Evolutionary conservation across 2,329 filamentous ascomycete species (phyloP).

Genomic region (Aspergillus luchuensis): DNA sequence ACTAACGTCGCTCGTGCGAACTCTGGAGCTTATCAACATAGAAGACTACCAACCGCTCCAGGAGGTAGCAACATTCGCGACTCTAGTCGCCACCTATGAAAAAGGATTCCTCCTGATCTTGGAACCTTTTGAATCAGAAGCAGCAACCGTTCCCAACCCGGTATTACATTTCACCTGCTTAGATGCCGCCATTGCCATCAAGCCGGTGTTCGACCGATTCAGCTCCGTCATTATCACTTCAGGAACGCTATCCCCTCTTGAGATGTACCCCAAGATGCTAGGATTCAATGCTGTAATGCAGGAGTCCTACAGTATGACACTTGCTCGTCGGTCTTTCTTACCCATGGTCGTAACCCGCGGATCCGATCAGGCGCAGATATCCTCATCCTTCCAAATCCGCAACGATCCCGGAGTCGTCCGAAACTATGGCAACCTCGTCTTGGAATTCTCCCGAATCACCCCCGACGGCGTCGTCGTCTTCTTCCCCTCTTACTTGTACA

Average conservation of each 20-base stretch:
- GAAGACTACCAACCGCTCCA: slow-evolving; percentile 97
- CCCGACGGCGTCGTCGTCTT: slow-evolving; percentile 99
- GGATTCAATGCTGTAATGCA: slow-evolving; percentile 90
- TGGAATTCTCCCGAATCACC: slow-evolving; percentile 93
- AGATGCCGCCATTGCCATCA: slow-evolving; percentile 96
- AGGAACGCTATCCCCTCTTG: slow-evolving; percentile 91
- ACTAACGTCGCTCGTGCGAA: slow-evolving; percentile 89
- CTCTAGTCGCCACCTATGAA: slow-evolving; percentile 92
- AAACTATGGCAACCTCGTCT: slow-evolving; percentile 91
- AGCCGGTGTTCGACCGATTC: slow-evolving; percentile 95
- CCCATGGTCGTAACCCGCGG: slow-evolving; percentile 97
- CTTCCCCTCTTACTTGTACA: slow-evolving; percentile 97
- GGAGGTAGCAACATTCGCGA: slow-evolving; percentile 97
- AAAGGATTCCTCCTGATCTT: slow-evolving; percentile 93
- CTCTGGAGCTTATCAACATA: slow-evolving; percentile 93
- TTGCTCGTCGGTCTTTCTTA: slow-evolving; percentile 90
- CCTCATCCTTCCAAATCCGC: slow-evolving; percentile 90
- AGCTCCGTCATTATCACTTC: slow-evolving; percentile 98
- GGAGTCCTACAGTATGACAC: slow-evolving; percentile 96
- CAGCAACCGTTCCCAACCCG: slow-evolving; percentile 91
- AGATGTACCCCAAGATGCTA: slow-evolving; percentile 99
- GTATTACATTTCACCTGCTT: slow-evolving; percentile 96
- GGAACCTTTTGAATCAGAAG: slow-evolving; percentile 96
- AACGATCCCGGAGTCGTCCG: slow-evolving; percentile 96
- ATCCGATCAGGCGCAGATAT: slow-evolving; percentile 89